Evolutionary conservation across 495 filamentous ascomycete species (phyloP).

Genomic region (Annulohypoxylon stygium): DNA sequence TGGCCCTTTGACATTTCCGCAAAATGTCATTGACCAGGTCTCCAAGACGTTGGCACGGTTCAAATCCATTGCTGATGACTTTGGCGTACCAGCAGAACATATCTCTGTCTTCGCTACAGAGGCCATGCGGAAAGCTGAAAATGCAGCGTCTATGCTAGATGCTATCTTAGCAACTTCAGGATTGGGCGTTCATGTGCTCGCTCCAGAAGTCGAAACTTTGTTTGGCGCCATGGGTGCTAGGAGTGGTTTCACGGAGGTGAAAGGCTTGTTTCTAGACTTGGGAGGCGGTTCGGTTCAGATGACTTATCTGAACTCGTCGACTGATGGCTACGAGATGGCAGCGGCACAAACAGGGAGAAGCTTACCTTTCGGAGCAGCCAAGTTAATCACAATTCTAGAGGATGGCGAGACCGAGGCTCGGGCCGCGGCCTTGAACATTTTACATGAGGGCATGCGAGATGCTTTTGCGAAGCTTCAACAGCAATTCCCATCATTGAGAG

Average conservation of each 20-base stretch:
- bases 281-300: slow-evolving; percentile 93
- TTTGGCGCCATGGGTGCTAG: slow-evolving; percentile 88
- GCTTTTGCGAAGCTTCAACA: slow-evolving; percentile 74
- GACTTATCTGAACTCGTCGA: slow-evolving; percentile 78
- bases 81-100: slow-evolving; percentile 71
- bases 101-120: slow-evolving; percentile 88
- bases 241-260: slow-evolving; percentile 72
- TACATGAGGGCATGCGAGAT: slow-evolving; percentile 69
- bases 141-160: slow-evolving; percentile 74
- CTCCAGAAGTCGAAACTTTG: slow-evolving; percentile 83
- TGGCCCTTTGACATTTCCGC: slow-evolving; percentile 70
- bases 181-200: slow-evolving; percentile 76
- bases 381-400: slow-evolving; percentile 73
- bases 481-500: slow-evolving; percentile 63
- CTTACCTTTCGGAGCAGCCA: slow-evolving; percentile 90
- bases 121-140: slow-evolving; percentile 84
- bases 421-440: slow-evolving; percentile 65
- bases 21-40: slow-evolving; percentile 71
- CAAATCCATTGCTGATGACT: slow-evolving; percentile 76
- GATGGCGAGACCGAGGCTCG: slow-evolving; percentile 58
- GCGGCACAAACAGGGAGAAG: slow-evolving; percentile 63
- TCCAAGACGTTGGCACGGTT: slow-evolving; percentile 76
- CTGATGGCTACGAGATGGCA: slow-evolving; percentile 56
- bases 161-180: slow-evolving; percentile 72
- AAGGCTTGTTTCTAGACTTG: slow-evolving; percentile 85